These are phyloP conservation scores for Oryza coarctata DNA, from an alignment of 176 grass and related monocot genomes.

Conservation along the genomic window DNA sequence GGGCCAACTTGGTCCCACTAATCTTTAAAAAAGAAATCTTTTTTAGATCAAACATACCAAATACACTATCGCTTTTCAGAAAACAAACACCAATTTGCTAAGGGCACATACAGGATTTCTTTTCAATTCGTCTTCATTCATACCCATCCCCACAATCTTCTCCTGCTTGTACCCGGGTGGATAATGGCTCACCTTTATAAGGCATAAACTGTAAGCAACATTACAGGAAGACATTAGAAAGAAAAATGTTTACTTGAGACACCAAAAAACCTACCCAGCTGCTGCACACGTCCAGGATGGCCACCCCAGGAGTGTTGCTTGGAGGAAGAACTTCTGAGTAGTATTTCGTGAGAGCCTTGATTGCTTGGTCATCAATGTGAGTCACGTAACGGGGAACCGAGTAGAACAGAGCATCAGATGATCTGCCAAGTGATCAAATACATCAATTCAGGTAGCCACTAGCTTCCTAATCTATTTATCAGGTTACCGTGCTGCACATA, in stretches of 20 bases:
- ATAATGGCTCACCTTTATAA: constrained; percentile 91
- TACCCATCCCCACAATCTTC: constrained; percentile 89
- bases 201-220: constrained; percentile 3
- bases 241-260: background rate
- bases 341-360: constrained; percentile 73
- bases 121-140: constrained; percentile 95
- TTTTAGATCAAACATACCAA: background rate
- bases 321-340: constrained; percentile 91
- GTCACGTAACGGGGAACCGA: constrained; percentile 90
- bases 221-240: background rate
- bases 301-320: constrained; percentile 63
- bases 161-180: constrained; percentile 74
- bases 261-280: constrained; percentile 74
- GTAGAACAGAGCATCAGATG: constrained; percentile 73
- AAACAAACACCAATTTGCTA: background rate
- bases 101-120: constrained; percentile 64
- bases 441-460: background rate
- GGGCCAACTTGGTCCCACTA: too few species aligned
- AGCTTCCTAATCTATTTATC: background rate
- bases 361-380: constrained; percentile 87
- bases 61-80: background rate
- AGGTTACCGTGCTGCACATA: background rate
- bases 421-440: constrained; percentile 46
- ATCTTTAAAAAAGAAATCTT: too few species aligned
- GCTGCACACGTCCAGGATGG: constrained; percentile 88